Evolutionary conservation across 768 basidiomycete genomes (phyloP).

Genomic region (Lentinula sp.): DNA sequence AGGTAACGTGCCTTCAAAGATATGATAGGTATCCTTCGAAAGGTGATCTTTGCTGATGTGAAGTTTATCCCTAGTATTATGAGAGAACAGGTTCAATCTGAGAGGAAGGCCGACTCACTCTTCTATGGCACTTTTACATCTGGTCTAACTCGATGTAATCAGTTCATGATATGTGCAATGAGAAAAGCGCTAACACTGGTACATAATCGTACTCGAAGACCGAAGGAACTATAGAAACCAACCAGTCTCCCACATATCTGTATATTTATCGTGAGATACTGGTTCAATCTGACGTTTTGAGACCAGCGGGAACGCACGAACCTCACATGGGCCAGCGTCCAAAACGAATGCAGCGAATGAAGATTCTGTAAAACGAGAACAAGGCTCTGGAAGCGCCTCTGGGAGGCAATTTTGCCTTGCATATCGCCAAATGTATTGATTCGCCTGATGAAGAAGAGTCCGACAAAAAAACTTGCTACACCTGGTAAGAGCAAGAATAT

Average conservation of each 20-base stretch:
- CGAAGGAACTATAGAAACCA: constrained; percentile 39
- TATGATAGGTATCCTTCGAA: not conserved
- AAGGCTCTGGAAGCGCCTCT: constrained; percentile 33
- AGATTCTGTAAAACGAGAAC: constrained; percentile 32
- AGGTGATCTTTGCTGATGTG: too few relatives aligned
- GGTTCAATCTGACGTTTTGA: too few relatives aligned
- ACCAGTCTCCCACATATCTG: constrained; percentile 35
- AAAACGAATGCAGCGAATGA: constrained; percentile 64
- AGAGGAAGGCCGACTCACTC: not conserved
- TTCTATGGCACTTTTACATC: not conserved
- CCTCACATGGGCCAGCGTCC: constrained; percentile 50
- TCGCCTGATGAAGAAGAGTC: not conserved
- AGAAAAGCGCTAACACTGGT: constrained; percentile 15
- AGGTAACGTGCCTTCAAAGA: not conserved
- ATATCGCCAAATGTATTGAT: constrained; percentile 51
- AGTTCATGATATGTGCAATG: not conserved
- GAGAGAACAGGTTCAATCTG: not conserved
- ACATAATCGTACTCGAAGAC: constrained; percentile 42
- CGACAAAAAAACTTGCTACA: constrained; percentile 35
- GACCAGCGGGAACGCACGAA: constrained; percentile 17
- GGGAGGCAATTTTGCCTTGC: constrained; percentile 33
- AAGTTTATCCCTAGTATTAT: not conserved
- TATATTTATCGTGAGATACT: not conserved
- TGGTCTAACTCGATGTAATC: not conserved
- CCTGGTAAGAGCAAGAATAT: constrained; percentile 54